These are phyloP conservation scores for Tetrapisispora phaffii DNA, from an alignment of 805 yeast species.

Conservation along the genomic window DNA sequence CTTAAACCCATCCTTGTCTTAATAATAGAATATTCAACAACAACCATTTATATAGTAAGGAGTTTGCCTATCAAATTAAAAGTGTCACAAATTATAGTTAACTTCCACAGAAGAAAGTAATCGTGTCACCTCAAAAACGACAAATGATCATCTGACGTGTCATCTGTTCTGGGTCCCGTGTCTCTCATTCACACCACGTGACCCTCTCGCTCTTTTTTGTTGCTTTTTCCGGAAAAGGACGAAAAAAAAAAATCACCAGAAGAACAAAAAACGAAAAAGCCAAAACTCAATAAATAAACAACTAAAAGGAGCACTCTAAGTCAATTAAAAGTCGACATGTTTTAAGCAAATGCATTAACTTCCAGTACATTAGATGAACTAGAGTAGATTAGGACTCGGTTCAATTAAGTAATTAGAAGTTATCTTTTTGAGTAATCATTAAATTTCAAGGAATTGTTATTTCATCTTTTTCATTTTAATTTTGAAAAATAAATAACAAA, in stretches of 20 bases:
- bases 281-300: not conserved
- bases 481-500: too few species aligned
- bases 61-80: too few species aligned
- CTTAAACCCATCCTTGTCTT: too few species aligned
- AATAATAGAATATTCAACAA: too few species aligned
- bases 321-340: not conserved
- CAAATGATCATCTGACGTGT: not conserved
- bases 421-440: not conserved
- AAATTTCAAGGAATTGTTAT: too few species aligned
- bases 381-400: not conserved
- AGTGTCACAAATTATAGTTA: too few species aligned
- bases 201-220: conserved; percentile 1
- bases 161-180: too few species aligned
- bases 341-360: not conserved
- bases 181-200: too few species aligned
- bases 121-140: not conserved
- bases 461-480: too few species aligned
- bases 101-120: too few species aligned
- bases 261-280: not conserved
- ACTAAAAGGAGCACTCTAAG: not conserved
- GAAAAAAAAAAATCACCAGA: not conserved
- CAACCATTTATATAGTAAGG: too few species aligned
- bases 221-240: not conserved
- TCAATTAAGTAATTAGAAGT: not conserved
- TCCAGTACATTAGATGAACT: not conserved